Conservation (phyloP, 192 early-diverging fungal species). For the Umbelopsis sp. region DNA sequence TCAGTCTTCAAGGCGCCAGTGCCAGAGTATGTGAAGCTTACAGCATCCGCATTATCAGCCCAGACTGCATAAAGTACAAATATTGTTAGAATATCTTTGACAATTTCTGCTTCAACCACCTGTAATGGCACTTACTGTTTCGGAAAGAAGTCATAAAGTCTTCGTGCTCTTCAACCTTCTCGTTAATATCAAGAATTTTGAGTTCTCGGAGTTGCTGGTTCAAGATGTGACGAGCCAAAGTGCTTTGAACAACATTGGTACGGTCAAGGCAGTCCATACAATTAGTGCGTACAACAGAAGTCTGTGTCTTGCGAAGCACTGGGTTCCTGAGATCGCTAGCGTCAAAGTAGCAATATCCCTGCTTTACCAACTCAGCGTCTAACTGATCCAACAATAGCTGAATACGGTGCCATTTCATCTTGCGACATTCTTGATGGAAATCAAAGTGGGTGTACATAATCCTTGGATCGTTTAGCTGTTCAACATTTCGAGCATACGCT, state of each 20-base stretch:
- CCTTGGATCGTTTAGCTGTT: constrained; percentile 53
- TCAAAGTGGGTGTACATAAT: constrained; percentile 88
- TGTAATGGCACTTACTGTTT: constrained; percentile 55
- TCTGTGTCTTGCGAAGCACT: constrained; percentile 56
- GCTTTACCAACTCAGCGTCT: constrained; percentile 57
- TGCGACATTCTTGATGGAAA: constrained; percentile 95
- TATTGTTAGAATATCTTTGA: not conserved
- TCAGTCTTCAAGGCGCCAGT: constrained; percentile 98
- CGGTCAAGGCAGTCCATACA: constrained; percentile 99
- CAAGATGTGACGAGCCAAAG: constrained; percentile 77
- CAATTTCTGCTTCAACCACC: not conserved
- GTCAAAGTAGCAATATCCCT: constrained; percentile 58
- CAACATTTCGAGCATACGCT: constrained; percentile 69
- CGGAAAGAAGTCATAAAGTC: constrained; percentile 79
- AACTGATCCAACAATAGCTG: constrained; percentile 80
- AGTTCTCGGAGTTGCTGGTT: constrained; percentile 72
- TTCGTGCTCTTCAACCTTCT: constrained; percentile 64
- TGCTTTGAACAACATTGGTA: constrained; percentile 99
- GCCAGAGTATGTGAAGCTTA: constrained; percentile 91
- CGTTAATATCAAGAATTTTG: constrained; percentile 62
- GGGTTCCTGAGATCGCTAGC: constrained; percentile 34
- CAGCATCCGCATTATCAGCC: constrained; percentile 97
- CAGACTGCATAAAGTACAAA: constrained; percentile 65
- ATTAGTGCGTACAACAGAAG: constrained; percentile 88
- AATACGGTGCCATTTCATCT: constrained; percentile 92